A percentile compares a stretch with the other conserved stretches of the same genome.
These are phyloP conservation scores for Colletotrichum australisinense DNA, from an alignment of 2,329 filamentous ascomycete species.

Conservation along the genomic window DNA sequence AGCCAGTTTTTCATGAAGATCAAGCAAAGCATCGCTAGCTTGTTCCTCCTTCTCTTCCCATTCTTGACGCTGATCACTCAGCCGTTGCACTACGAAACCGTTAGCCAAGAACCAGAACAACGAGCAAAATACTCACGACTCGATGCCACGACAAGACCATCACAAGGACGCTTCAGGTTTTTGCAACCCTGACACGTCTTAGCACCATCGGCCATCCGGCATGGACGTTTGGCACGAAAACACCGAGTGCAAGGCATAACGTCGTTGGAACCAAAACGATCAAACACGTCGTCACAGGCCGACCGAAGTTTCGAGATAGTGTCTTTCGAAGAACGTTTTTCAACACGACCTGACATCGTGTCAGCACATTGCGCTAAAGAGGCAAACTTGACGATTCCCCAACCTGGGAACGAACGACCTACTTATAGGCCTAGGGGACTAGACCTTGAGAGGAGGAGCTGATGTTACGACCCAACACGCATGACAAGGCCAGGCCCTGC, in stretches of 20 bases:
- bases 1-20: not conserved
- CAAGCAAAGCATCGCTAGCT: not conserved
- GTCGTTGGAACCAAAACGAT: not conserved
- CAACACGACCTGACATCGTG: not conserved
- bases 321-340: not conserved
- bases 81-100: not conserved
- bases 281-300: not conserved
- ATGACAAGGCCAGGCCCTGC: too few relatives aligned
- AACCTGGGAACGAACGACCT: not conserved
- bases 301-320: not conserved
- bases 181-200: not conserved
- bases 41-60: not conserved
- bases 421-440: not conserved
- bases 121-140: not conserved
- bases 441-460: not conserved
- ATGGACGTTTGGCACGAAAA: not conserved
- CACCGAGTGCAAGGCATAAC: too few relatives aligned
- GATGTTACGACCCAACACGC: not conserved
- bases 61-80: slow-evolving; percentile 4
- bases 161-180: not conserved
- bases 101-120: not conserved
- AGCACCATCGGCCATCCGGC: not conserved
- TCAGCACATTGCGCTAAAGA: not conserved
- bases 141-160: not conserved
- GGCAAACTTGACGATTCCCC: not conserved